Conservation (phyloP, 352 stramenopile species). For the Phytophthora boehmeriae region DNA sequence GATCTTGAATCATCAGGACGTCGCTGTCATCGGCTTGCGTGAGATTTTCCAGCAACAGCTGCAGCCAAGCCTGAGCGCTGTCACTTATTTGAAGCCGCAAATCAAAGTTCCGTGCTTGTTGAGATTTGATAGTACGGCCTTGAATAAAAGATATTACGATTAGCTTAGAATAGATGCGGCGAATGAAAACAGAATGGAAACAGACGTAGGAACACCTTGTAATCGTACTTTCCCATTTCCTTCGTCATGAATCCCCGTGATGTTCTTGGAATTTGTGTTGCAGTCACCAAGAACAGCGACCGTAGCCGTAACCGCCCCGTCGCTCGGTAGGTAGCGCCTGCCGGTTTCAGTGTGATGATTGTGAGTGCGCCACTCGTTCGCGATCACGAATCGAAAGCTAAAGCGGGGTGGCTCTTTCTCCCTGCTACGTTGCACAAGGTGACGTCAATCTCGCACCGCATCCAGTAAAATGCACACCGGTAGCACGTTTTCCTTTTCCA, state of each 20-base stretch:
- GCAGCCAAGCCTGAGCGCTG: constrained; percentile 1
- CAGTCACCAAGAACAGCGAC: constrained; percentile 7
- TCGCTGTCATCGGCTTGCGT: constrained; percentile 4
- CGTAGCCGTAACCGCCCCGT: not conserved
- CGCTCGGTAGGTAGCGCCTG: not conserved
- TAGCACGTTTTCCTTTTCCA: not conserved
- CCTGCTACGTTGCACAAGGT: too few relatives aligned
- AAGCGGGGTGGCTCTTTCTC: too few relatives aligned
- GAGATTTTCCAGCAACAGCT: constrained; percentile 7
- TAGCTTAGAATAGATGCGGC: not conserved
- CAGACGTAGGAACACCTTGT: not conserved
- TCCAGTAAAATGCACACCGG: not conserved
- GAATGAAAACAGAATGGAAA: not conserved
- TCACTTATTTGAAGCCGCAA: not conserved
- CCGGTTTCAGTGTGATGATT: constrained; percentile 1
- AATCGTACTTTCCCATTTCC: not conserved
- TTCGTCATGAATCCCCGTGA: not conserved
- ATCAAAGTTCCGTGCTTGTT: constrained; percentile 9
- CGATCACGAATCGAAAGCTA: constrained; percentile 1
- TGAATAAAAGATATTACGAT: not conserved
- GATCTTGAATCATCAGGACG: constrained; percentile 11
- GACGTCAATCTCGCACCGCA: constrained; percentile 7
- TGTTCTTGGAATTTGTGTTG: not conserved
- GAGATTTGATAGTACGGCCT: constrained; percentile 4
- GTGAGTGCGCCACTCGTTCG: constrained; percentile 7